Percentiles rank a stretch among this genome's conserved stretches.
Conservation (phyloP, 2,329 filamentous ascomycete species). For the Colletotrichum australisinense region DNA sequence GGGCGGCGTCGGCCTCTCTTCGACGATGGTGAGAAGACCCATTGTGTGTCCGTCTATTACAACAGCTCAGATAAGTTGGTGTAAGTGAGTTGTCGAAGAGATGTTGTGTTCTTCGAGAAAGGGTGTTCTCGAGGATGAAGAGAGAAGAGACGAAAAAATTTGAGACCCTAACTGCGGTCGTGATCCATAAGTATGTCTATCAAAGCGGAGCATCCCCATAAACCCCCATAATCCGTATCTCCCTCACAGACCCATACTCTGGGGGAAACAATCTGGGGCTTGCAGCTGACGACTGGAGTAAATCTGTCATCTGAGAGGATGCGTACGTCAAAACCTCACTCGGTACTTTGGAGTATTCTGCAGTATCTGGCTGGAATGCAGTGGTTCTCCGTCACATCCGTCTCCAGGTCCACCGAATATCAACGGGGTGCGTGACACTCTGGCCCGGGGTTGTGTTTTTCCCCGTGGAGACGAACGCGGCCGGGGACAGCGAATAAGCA, state of each 20-base stretch:
- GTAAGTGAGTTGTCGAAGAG: background rate
- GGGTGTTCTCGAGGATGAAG: background rate
- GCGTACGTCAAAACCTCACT: background rate
- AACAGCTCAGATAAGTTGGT: too few relatives aligned
- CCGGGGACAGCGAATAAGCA: background rate
- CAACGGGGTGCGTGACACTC: background rate
- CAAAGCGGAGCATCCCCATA: background rate
- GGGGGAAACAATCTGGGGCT: background rate
- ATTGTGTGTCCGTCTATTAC: slow-evolving; percentile 25
- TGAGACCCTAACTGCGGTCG: background rate
- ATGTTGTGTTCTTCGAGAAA: background rate
- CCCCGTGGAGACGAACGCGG: background rate
- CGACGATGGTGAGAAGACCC: slow-evolving; percentile 47
- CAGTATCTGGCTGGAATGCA: background rate
- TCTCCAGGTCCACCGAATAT: background rate
- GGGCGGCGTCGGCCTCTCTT: slow-evolving; percentile 50
- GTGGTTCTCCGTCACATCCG: background rate
- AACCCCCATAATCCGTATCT: background rate
- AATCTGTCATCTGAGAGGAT: background rate
- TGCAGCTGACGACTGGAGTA: background rate
- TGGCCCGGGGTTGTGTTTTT: background rate
- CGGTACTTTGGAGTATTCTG: background rate
- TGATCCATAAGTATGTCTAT: background rate
- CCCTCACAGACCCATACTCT: background rate
- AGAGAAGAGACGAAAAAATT: background rate